Evolutionary conservation across 1,139 yeast genomes (phyloP).

Genomic region (Pichia sp.): DNA sequence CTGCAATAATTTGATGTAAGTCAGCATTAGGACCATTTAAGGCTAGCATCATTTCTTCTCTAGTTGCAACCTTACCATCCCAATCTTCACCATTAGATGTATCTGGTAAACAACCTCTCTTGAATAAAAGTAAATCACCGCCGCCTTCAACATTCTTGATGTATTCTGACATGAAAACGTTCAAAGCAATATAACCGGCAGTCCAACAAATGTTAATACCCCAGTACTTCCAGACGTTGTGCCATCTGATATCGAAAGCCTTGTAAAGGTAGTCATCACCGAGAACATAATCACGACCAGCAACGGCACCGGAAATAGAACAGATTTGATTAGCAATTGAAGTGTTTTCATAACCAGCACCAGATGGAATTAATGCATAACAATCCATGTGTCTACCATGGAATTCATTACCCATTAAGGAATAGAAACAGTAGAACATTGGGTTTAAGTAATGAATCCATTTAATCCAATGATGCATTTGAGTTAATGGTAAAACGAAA

Average conservation of each 20-base stretch:
- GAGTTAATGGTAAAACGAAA: slow-evolving; percentile 52
- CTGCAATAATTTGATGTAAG: slow-evolving; percentile 22
- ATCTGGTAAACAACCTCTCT: slow-evolving; percentile 16
- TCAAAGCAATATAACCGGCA: slow-evolving; percentile 37
- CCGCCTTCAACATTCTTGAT: slow-evolving; percentile 26
- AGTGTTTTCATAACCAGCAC: slow-evolving; percentile 45
- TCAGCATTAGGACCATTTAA: slow-evolving; percentile 15
- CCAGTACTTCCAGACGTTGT: slow-evolving; percentile 49
- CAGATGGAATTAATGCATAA: slow-evolving; percentile 46
- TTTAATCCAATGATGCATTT: slow-evolving; percentile 62
- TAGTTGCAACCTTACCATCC: slow-evolving; percentile 18
- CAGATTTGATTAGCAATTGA: slow-evolving; percentile 43
- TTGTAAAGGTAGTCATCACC: slow-evolving; percentile 43
- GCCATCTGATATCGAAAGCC: slow-evolving; percentile 38
- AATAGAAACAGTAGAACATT: slow-evolving; percentile 52
- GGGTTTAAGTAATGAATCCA: slow-evolving; percentile 62
- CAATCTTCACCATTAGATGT: slow-evolving; percentile 15
- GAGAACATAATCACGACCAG: slow-evolving; percentile 45
- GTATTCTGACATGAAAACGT: slow-evolving; percentile 38
- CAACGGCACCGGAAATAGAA: slow-evolving; percentile 42
- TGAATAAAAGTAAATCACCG: slow-evolving; percentile 16
- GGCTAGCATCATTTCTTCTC: slow-evolving; percentile 17
- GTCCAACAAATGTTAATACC: slow-evolving; percentile 46
- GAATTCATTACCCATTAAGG: slow-evolving; percentile 52
- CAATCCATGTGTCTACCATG: slow-evolving; percentile 55